Evolutionary conservation across 768 basidiomycete species (phyloP).

Genomic region (Rhodocollybia butyracea): DNA sequence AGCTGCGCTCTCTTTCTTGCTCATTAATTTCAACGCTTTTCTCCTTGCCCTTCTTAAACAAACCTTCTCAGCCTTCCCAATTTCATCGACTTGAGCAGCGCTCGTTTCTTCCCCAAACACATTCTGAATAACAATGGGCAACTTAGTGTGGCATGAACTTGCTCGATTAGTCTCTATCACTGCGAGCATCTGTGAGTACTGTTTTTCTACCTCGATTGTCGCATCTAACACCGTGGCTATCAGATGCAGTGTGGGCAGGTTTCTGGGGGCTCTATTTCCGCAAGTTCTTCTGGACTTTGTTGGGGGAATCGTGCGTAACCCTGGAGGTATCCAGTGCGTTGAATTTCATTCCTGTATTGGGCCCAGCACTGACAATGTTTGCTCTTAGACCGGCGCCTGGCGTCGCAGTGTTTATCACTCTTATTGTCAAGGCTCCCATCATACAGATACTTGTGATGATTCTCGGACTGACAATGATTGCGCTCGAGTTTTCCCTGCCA

Average conservation of each 20-base stretch:
- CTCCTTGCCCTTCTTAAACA: slow-evolving; percentile 17
- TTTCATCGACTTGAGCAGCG: slow-evolving; percentile 19
- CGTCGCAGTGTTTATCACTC: slow-evolving; percentile 57
- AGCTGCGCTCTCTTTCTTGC: slow-evolving; percentile 34
- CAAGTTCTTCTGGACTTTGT: slow-evolving; percentile 97
- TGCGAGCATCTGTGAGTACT: slow-evolving; percentile 66
- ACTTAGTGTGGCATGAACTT: slow-evolving; percentile 79
- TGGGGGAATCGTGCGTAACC: slow-evolving; percentile 73
- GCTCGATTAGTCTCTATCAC: slow-evolving; percentile 65
- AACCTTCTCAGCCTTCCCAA: slow-evolving; percentile 5
- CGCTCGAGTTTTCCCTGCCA: slow-evolving; percentile 72
- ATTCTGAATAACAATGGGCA: slow-evolving; percentile 56
- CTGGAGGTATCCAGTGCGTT: slow-evolving; percentile 77
- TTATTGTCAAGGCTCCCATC: slow-evolving; percentile 78
- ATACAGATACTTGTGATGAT: slow-evolving; percentile 68
- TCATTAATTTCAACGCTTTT: slow-evolving; percentile 22
- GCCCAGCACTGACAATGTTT: not conserved
- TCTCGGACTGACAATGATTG: slow-evolving; percentile 54
- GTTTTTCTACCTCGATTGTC: not conserved
- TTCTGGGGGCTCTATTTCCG: slow-evolving; percentile 82
- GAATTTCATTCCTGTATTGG: not conserved
- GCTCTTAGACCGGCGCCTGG: slow-evolving; percentile 53
- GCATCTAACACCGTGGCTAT: slow-evolving; percentile 9
- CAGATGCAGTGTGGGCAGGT: slow-evolving; percentile 78
- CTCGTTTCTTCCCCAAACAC: slow-evolving; percentile 17